Conservation (phyloP, 2,329 filamentous ascomycete species). For the Trichoderma semiorbis region DNA sequence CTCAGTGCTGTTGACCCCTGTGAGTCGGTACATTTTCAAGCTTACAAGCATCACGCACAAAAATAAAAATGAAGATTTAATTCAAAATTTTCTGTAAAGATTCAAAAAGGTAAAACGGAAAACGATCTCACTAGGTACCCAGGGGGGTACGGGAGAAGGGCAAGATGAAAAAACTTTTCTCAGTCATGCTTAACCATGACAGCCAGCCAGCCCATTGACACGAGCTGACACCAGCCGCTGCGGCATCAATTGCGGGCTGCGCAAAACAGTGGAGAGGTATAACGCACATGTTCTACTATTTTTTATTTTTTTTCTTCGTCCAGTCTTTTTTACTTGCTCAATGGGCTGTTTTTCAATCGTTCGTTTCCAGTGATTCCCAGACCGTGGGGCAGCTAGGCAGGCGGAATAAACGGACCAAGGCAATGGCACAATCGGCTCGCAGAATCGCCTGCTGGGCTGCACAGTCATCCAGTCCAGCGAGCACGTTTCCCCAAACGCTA, state of each 20-base stretch:
- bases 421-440: conserved; percentile 6
- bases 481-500: conserved; percentile 18
- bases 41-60: not conserved
- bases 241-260: not conserved
- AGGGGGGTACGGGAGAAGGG: not conserved
- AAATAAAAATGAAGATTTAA: not conserved
- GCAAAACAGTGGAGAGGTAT: not conserved
- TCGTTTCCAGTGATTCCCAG: not conserved
- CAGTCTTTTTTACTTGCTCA: not conserved
- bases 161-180: not conserved
- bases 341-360: not conserved
- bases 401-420: conserved; percentile 3
- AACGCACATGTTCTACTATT: not conserved
- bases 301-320: not conserved
- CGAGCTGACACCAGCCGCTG: not conserved
- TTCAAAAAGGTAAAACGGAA: not conserved
- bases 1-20: not conserved
- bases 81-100: not conserved
- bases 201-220: not conserved
- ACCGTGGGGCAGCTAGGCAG: not conserved
- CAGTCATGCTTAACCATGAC: not conserved
- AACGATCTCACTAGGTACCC: not conserved
- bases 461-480: conserved; percentile 16
- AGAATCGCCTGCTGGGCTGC: not conserved
- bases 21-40: not conserved